Evolutionary conservation across 495 filamentous ascomycete species (phyloP).

Genomic region (Podospora anserina): DNA sequence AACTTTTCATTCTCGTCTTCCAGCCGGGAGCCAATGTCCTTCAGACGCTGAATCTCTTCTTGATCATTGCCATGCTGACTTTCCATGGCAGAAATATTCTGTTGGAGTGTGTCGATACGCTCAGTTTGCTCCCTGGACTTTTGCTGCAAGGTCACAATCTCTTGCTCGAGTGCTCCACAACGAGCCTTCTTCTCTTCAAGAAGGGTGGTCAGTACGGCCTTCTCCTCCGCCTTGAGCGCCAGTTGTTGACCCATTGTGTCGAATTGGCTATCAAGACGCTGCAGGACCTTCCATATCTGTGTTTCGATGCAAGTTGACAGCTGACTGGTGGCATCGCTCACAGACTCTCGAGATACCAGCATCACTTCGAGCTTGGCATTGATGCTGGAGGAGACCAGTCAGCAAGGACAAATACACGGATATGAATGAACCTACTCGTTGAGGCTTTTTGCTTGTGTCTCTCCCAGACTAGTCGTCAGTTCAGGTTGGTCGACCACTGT

Average conservation of each 20-base stretch:
- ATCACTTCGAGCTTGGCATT: constrained; percentile 20
- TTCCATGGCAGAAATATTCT: constrained; percentile 16
- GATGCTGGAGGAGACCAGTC: constrained; percentile 16
- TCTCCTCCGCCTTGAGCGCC: constrained; percentile 24
- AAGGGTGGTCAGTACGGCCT: constrained; percentile 19
- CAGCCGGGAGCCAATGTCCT: neutral
- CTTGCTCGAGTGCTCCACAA: constrained; percentile 13
- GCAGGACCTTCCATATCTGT: constrained; percentile 16
- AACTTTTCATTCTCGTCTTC: constrained; percentile 11
- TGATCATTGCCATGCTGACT: constrained; percentile 9
- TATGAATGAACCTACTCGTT: constrained; percentile 7
- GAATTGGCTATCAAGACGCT: constrained; percentile 21
- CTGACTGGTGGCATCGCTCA: constrained; percentile 11
- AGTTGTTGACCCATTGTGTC: constrained; percentile 23
- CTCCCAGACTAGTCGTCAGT: constrained; percentile 11
- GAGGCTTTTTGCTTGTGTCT: constrained; percentile 10
- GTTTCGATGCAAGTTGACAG: constrained; percentile 18
- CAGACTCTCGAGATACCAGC: constrained; percentile 10
- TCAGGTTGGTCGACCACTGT: constrained; percentile 12
- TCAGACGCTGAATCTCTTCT: neutral
- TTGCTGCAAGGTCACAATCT: constrained; percentile 14
- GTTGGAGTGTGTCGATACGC: constrained; percentile 23
- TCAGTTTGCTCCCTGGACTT: constrained; percentile 10
- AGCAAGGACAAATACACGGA: neutral
- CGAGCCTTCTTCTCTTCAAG: constrained; percentile 21